phyloP scores from a whole-genome alignment of 495 filamentous ascomycete genomes.

The Lepraria neglecta region DNA sequence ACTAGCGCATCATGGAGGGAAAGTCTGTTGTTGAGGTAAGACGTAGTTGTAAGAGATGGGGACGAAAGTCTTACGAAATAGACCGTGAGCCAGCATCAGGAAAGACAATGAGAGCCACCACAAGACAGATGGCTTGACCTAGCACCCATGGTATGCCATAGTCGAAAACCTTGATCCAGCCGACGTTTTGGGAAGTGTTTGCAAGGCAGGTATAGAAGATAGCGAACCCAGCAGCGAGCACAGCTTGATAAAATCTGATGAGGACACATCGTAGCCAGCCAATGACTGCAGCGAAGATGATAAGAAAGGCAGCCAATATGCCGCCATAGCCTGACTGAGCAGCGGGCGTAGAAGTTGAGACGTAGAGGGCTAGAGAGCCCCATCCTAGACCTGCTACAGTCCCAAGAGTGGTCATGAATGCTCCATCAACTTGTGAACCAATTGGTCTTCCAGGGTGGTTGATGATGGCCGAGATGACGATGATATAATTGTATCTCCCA shows the following conservation, averaged over 20 bases:
- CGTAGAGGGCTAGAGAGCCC: slow-evolving; percentile 47
- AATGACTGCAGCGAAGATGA: slow-evolving; percentile 45
- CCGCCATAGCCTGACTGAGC: slow-evolving; percentile 47
- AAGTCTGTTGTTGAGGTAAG: slow-evolving; percentile 22
- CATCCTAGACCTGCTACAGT: slow-evolving; percentile 51
- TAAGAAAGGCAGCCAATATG: slow-evolving; percentile 46
- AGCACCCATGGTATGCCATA: slow-evolving; percentile 54
- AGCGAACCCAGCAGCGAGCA: slow-evolving; percentile 49
- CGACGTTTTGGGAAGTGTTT: slow-evolving; percentile 37
- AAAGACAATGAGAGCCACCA: slow-evolving; percentile 40
- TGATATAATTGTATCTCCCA: slow-evolving; percentile 48
- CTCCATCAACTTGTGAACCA: slow-evolving; percentile 51
- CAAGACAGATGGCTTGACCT: slow-evolving; percentile 46
- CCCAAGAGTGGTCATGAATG: slow-evolving; percentile 46
- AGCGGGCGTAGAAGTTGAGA: slow-evolving; percentile 42
- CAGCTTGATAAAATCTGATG: slow-evolving; percentile 47
- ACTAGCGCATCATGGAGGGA: slow-evolving; percentile 33
- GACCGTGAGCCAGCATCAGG: slow-evolving; percentile 50
- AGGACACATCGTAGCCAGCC: slow-evolving; percentile 49
- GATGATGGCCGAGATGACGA: slow-evolving; percentile 46
- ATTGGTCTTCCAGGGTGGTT: slow-evolving; percentile 50
- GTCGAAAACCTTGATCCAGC: slow-evolving; percentile 43
- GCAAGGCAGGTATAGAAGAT: slow-evolving; percentile 49
- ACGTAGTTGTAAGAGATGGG: not conserved
- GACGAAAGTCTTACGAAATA: slow-evolving; percentile 35